Conservation (phyloP, 768 basidiomycete species). For the Russula emetica region DNA sequence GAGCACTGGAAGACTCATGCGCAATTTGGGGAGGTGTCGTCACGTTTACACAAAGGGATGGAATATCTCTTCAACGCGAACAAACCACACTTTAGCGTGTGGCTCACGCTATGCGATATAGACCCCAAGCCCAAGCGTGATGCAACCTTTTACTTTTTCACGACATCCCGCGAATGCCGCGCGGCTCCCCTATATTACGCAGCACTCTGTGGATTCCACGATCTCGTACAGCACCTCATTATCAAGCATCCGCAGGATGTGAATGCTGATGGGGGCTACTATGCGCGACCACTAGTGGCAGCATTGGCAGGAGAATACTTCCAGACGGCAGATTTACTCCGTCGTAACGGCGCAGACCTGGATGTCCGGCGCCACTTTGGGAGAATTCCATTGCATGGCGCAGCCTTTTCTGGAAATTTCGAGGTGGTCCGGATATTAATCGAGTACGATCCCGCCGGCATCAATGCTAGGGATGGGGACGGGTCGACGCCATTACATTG, state of each 20-base stretch:
- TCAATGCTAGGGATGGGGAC: neutral
- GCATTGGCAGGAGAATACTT: neutral
- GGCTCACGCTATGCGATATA: neutral
- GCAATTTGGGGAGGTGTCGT: too few relatives aligned
- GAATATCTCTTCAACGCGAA: neutral
- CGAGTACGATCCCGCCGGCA: neutral
- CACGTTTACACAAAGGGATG: too few relatives aligned
- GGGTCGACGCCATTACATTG: neutral
- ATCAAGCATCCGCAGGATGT: neutral
- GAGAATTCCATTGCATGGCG: neutral
- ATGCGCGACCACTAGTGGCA: neutral
- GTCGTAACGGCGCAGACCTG: neutral
- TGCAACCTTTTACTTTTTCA: neutral
- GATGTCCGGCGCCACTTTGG: fast-evolving
- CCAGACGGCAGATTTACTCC: neutral
- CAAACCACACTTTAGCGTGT: neutral
- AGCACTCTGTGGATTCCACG: neutral
- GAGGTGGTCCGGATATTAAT: neutral
- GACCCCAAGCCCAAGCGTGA: neutral
- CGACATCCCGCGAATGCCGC: fast-evolving
- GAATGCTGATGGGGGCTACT: neutral
- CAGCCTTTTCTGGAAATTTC: neutral
- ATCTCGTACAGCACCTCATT: neutral
- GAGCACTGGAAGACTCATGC: neutral
- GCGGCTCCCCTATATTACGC: neutral